phyloP scores from a whole-genome alignment of 805 yeast species.

The Suhomyces canberraensis region DNA sequence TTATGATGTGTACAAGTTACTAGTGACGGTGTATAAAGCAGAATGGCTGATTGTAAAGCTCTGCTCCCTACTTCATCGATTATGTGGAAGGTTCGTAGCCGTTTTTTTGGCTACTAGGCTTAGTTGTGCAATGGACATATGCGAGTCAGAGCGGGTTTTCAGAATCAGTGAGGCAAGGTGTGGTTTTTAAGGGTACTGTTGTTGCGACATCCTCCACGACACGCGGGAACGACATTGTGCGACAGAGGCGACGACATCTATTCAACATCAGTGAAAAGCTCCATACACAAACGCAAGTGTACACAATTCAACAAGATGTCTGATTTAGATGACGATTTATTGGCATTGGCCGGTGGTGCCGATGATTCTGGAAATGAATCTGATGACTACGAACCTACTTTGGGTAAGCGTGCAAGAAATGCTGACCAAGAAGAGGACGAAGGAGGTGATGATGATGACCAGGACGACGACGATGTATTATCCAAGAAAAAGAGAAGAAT shows the following conservation, averaged over 20 bases:
- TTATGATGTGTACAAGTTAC: too few species aligned
- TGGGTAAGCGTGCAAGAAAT: constrained; percentile 23
- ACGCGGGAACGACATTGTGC: not conserved
- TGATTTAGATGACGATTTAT: constrained; percentile 88
- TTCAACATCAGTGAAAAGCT: constrained; percentile 1
- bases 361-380: constrained; percentile 51
- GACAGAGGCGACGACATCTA: constrained; percentile 1
- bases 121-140: too few species aligned
- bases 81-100: too few species aligned
- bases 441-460: constrained; percentile 19
- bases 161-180: too few species aligned
- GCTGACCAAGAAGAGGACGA: constrained; percentile 26
- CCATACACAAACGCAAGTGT: too few species aligned
- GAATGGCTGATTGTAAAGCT: too few species aligned
- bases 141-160: too few species aligned
- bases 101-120: too few species aligned
- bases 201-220: too few species aligned
- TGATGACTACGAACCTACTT: constrained; percentile 28
- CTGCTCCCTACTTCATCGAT: too few species aligned
- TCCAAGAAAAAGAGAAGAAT: constrained; percentile 28
- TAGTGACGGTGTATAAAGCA: too few species aligned
- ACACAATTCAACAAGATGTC: constrained; percentile 61
- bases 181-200: too few species aligned
- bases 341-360: constrained; percentile 69
- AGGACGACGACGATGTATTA: constrained; percentile 27